A percentile compares a stretch with the other conserved stretches of the same genome.
Conservation (phyloP, 257 asterid species). For the Jacaranda mimosifolia region DNA sequence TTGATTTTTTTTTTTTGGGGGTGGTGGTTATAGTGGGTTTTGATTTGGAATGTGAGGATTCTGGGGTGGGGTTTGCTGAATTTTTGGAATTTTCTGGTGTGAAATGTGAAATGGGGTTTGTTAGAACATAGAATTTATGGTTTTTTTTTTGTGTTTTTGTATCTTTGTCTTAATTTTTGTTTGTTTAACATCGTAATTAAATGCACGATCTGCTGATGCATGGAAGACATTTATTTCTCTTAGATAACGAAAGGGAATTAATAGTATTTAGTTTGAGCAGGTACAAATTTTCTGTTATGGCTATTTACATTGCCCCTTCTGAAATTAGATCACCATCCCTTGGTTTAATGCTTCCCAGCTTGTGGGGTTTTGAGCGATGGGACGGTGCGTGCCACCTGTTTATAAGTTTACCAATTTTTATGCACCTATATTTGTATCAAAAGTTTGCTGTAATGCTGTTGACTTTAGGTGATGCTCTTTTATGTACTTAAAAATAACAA, state of each 20-base stretch:
- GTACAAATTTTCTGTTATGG: not conserved
- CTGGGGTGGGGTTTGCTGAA: conserved; percentile 40
- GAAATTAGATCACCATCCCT: conserved; percentile 21
- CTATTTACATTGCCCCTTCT: conserved; percentile 24
- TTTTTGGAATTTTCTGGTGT: conserved; percentile 12
- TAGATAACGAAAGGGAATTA: conserved; percentile 14
- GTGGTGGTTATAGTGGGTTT: conserved; percentile 33
- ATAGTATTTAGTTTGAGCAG: conserved; percentile 32
- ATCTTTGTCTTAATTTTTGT: not conserved
- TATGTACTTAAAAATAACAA: conserved; percentile 16
- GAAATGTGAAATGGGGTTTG: conserved; percentile 28
- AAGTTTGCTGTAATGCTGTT: conserved; percentile 12
- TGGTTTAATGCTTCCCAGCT: not conserved
- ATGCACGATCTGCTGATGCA: conserved; percentile 33
- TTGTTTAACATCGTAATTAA: conserved; percentile 18
- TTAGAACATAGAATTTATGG: not conserved
- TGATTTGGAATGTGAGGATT: conserved; percentile 37
- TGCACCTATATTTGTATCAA: conserved; percentile 8
- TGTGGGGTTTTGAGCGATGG: not conserved
- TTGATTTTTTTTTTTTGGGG: not conserved
- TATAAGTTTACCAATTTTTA: not conserved
- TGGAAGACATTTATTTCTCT: conserved; percentile 19
- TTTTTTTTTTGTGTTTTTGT: too few relatives aligned
- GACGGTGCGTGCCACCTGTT: conserved; percentile 30
- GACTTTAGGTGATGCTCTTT: conserved; percentile 17